Conservation (phyloP, 371 early-diverging fungal genomes). For the Mortierella sp. region DNA sequence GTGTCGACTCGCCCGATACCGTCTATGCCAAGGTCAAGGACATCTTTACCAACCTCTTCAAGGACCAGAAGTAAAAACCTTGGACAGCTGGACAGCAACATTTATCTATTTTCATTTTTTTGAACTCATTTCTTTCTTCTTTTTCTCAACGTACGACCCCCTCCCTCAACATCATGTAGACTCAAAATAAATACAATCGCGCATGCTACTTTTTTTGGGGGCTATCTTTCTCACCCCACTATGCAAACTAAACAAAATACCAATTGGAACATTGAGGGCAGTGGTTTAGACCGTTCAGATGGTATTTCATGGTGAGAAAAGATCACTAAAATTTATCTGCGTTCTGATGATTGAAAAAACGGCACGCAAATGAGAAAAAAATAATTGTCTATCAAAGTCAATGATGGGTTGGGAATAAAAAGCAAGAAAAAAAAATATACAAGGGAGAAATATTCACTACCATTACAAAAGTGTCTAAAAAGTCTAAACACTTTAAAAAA, state of each 20-base stretch:
- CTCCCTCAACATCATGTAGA: not conserved
- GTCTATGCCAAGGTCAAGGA: slow-evolving; percentile 68
- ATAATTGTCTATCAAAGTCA: not conserved
- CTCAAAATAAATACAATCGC: not conserved
- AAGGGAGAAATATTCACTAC: not conserved
- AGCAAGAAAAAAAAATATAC: not conserved
- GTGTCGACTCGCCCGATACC: slow-evolving; percentile 67
- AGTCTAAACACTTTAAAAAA: too few relatives aligned
- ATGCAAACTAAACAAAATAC: not conserved
- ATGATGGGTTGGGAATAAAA: not conserved
- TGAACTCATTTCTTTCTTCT: not conserved
- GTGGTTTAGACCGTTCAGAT: not conserved
- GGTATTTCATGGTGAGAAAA: not conserved
- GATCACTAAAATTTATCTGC: not conserved
- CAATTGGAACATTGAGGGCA: not conserved
- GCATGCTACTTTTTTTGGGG: not conserved
- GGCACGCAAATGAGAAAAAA: slow-evolving; percentile 8
- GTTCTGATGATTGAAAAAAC: not conserved
- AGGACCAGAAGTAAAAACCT: slow-evolving; percentile 30
- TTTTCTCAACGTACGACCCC: not conserved
- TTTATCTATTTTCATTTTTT: not conserved
- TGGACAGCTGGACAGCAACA: slow-evolving; percentile 24
- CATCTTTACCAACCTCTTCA: slow-evolving; percentile 61
- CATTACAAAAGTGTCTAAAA: not conserved
- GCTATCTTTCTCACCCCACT: not conserved